These are phyloP conservation scores for Oryza australiensis DNA, from an alignment of 176 grass and related monocot species.

Conservation along the genomic window DNA sequence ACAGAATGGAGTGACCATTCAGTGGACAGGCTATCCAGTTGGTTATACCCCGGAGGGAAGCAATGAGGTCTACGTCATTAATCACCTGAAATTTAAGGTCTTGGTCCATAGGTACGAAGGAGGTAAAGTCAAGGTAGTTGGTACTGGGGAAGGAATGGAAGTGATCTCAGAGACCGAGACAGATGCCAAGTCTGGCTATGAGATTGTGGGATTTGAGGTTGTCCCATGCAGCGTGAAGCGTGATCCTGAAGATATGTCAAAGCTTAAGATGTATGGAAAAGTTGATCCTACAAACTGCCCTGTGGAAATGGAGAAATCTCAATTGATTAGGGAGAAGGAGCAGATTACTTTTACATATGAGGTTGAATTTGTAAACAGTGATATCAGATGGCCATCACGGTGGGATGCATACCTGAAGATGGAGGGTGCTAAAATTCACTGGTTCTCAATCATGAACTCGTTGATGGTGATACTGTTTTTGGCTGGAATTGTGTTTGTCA, in stretches of 20 bases:
- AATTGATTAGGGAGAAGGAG: slow-evolving; percentile 70
- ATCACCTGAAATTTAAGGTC: slow-evolving; percentile 91
- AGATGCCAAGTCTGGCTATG: slow-evolving; percentile 54
- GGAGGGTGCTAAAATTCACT: slow-evolving; percentile 82
- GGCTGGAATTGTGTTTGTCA: slow-evolving; percentile 87
- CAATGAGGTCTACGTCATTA: slow-evolving; percentile 69
- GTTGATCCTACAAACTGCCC: slow-evolving; percentile 66
- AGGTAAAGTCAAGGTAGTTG: slow-evolving; percentile 66
- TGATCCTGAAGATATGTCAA: slow-evolving; percentile 57
- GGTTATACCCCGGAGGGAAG: slow-evolving; percentile 66
- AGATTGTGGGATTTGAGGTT: slow-evolving; percentile 88
- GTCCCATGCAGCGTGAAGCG: slow-evolving; percentile 77
- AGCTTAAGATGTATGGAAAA: slow-evolving; percentile 70
- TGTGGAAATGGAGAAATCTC: slow-evolving; percentile 69
- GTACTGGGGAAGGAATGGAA: slow-evolving; percentile 78
- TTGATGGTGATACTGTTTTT: slow-evolving; percentile 91
- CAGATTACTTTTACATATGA: slow-evolving; percentile 81
- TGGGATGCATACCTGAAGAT: slow-evolving; percentile 92
- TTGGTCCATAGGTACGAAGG: slow-evolving; percentile 83
- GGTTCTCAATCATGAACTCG: slow-evolving; percentile 96
- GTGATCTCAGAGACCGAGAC: slow-evolving; percentile 60
- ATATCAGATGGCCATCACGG: slow-evolving; percentile 84
- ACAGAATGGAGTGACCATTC: slow-evolving; percentile 75
- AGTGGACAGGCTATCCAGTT: slow-evolving; percentile 91
- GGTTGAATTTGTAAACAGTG: slow-evolving; percentile 83